These are phyloP conservation scores for Fusarium veterinarium DNA, from an alignment of 2,329 filamentous ascomycete species.

Conservation along the genomic window DNA sequence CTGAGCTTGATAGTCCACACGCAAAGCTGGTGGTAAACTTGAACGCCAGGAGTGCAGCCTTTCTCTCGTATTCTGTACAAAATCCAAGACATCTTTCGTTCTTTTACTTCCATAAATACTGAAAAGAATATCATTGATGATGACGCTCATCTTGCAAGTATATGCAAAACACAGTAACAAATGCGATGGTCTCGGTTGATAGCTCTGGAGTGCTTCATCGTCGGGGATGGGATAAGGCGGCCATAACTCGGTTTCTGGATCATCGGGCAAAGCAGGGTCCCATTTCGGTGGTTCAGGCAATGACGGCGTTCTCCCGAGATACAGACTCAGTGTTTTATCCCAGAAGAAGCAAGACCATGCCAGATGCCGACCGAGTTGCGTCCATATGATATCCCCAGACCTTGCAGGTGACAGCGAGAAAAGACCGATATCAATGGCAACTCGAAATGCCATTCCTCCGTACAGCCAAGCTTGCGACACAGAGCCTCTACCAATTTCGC, in stretches of 20 bases:
- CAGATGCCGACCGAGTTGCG: background rate
- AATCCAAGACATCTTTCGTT: background rate
- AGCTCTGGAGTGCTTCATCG: too few species aligned
- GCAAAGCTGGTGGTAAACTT: fast-evolving
- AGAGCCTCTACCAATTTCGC: background rate
- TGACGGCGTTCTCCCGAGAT: background rate
- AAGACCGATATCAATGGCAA: background rate
- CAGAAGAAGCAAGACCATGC: conserved; percentile 1
- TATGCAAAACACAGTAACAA: background rate
- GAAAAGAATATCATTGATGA: background rate
- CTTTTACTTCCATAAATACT: background rate
- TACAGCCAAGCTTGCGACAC: background rate
- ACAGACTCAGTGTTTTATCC: background rate
- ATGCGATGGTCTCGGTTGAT: background rate
- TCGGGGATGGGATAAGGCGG: background rate
- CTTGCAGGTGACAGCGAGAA: background rate
- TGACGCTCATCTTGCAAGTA: background rate
- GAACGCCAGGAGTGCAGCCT: background rate
- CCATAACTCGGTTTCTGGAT: background rate
- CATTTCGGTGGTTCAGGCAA: background rate
- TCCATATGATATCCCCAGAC: fast-evolving
- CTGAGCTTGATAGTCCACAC: fast-evolving
- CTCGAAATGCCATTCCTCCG: background rate
- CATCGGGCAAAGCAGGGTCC: background rate
- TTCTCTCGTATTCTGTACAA: background rate